These are phyloP conservation scores for Fusarium anguioides DNA, from an alignment of 2,329 filamentous ascomycete genomes.

Conservation along the genomic window DNA sequence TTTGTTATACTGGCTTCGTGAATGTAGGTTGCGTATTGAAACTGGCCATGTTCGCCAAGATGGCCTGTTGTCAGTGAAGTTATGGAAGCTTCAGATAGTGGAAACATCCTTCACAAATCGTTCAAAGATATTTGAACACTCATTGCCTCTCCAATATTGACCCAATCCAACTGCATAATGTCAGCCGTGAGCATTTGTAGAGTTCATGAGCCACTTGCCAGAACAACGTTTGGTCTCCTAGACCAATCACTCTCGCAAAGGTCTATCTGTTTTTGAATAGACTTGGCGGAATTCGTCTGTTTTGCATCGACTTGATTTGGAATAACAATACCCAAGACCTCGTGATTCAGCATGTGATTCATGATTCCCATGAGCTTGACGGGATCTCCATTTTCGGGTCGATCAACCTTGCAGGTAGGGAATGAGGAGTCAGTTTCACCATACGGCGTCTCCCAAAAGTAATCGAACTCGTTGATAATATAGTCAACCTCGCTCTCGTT, in stretches of 20 bases:
- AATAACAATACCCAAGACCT: constrained; percentile 46
- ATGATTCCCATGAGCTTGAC: constrained; percentile 45
- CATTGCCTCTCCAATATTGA: constrained; percentile 55
- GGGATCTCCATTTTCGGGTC: constrained; percentile 58
- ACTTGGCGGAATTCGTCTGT: constrained; percentile 51
- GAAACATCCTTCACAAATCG: constrained; percentile 40
- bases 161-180: constrained; percentile 55
- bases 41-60: neutral
- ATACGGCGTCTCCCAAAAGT: constrained; percentile 79
- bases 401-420: constrained; percentile 72
- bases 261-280: constrained; percentile 43
- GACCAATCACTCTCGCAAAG: constrained; percentile 40
- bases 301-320: constrained; percentile 47
- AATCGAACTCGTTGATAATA: constrained; percentile 71
- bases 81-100: neutral
- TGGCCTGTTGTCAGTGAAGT: neutral
- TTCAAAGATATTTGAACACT: constrained; percentile 54
- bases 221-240: constrained; percentile 43
- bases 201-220: constrained; percentile 38
- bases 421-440: constrained; percentile 69
- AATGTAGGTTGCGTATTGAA: neutral
- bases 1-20: neutral
- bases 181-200: neutral
- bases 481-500: constrained; percentile 65
- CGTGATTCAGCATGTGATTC: constrained; percentile 47